phyloP scores from a whole-genome alignment of 306 rosid genomes.

The Quercus cerris region DNA sequence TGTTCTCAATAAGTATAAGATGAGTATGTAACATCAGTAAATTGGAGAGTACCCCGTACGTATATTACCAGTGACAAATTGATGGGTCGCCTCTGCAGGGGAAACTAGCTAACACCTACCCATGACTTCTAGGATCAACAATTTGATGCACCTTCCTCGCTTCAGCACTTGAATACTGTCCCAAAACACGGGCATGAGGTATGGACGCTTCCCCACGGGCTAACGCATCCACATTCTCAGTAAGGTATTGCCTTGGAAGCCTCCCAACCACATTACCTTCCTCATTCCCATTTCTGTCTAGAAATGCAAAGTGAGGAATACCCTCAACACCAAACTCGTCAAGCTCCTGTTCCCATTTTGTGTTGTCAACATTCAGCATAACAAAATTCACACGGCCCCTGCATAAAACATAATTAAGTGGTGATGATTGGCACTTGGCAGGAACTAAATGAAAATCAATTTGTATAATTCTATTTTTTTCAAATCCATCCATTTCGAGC shows the following conservation, averaged over 20 bases:
- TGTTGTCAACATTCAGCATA: conserved; percentile 85
- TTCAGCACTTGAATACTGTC: conserved; percentile 81
- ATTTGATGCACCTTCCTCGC: conserved; percentile 86
- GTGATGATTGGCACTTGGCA: background rate
- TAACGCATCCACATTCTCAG: conserved; percentile 84
- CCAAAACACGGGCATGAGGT: conserved; percentile 87
- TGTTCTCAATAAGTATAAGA: conserved; percentile 2
- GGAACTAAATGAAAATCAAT: background rate
- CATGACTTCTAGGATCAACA: conserved; percentile 90
- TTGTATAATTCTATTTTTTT: background rate
- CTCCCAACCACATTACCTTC: conserved; percentile 93
- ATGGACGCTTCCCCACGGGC: conserved; percentile 68
- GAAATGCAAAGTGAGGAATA: conserved; percentile 93
- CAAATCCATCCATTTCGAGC: background rate
- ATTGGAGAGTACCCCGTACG: conserved; percentile 17
- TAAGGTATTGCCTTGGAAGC: conserved; percentile 74
- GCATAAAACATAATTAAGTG: background rate
- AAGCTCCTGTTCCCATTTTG: conserved; percentile 98
- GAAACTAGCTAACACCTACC: conserved; percentile 39
- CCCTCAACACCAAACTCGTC: conserved; percentile 99
- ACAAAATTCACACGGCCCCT: conserved; percentile 75
- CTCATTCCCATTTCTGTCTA: conserved; percentile 84
- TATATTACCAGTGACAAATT: conserved; percentile 20
- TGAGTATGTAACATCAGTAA: conserved; percentile 9
- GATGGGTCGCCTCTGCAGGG: conserved; percentile 6